phyloP scores from a whole-genome alignment of 192 early-diverging fungal genomes.

The Backusella tuberculispora region DNA sequence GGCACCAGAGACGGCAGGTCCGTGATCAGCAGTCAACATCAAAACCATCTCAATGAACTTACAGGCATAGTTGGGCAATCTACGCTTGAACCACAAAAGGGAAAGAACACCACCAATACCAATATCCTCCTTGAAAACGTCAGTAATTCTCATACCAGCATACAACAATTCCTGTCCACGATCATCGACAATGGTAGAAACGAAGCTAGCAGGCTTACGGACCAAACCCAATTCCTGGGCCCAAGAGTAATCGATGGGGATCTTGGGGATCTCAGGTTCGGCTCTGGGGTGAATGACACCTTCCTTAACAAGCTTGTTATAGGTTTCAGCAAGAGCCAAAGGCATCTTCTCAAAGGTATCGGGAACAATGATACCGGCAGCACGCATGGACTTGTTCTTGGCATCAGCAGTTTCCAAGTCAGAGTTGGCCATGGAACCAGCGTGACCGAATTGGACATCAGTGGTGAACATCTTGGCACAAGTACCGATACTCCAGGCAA shows the following conservation, averaged over 20 bases:
- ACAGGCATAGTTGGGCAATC: constrained; percentile 91
- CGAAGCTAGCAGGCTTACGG: constrained; percentile 97
- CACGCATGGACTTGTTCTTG: constrained; percentile 89
- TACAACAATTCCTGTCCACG: constrained; percentile 98
- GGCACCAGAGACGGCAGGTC: constrained; percentile 95
- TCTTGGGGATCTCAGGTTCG: constrained; percentile 96
- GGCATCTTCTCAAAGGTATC: constrained; percentile 97
- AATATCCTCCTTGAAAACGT: constrained; percentile 98
- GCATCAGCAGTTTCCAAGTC: constrained; percentile 95
- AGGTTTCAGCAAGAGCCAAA: constrained; percentile 75
- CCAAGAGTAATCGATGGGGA: constrained; percentile 99
- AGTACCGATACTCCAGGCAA: constrained; percentile 99
- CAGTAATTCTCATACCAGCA: constrained; percentile 97
- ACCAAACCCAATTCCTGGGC: constrained; percentile 98
- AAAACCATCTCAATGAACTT: constrained; percentile 99
- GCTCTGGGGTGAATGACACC: constrained; percentile 69
- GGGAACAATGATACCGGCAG: constrained; percentile 89
- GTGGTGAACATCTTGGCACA: constrained; percentile 99
- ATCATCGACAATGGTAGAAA: constrained; percentile 99
- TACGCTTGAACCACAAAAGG: constrained; percentile 98
- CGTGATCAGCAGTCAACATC: constrained; percentile 99
- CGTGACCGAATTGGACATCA: constrained; percentile 99
- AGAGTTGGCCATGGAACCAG: constrained; percentile 95
- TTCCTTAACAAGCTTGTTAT: constrained; percentile 72
- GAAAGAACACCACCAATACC: constrained; percentile 97